A percentile compares a stretch with the other conserved stretches of the same genome.
phyloP scores from a whole-genome alignment of 1,284 basidiomycete genomes.

The Apiotrichum porosum region DNA sequence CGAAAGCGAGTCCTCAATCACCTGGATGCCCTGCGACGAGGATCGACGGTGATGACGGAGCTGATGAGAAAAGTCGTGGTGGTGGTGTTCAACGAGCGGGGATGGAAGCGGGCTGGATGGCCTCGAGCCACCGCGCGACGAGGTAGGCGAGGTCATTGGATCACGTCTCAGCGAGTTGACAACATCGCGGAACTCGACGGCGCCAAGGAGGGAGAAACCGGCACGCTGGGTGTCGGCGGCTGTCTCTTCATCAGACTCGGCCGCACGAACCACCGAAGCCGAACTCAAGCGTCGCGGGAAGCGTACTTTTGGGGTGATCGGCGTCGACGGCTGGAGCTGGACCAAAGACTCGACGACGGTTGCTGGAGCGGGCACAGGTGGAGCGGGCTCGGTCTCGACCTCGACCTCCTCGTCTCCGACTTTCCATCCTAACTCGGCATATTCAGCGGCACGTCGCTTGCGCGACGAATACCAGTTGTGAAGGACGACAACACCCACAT shows the following conservation, averaged over 20 bases:
- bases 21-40: background rate
- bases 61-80: slow-evolving; percentile 8
- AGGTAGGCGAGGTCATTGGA: slow-evolving; percentile 24
- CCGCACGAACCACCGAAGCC: background rate
- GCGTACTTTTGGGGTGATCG: background rate
- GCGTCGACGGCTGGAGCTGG: no score
- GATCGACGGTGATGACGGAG: slow-evolving; percentile 5
- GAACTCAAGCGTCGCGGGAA: slow-evolving; percentile 1
- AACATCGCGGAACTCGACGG: slow-evolving; percentile 44
- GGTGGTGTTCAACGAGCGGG: background rate
- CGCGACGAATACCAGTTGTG: slow-evolving; percentile 67
- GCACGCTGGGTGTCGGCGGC: slow-evolving; percentile 25
- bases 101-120: background rate
- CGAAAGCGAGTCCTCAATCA: no score
- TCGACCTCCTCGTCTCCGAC: slow-evolving; percentile 5
- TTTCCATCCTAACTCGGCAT: slow-evolving; percentile 15
- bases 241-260: slow-evolving; percentile 1
- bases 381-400: background rate
- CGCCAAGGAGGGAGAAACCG: slow-evolving; percentile 16
- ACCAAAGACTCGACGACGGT: background rate
- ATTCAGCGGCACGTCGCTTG: slow-evolving; percentile 46
- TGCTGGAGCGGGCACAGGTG: background rate
- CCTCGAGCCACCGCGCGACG: slow-evolving; percentile 3
- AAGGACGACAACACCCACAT: slow-evolving; percentile 71
- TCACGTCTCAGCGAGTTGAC: slow-evolving; percentile 66